A percentile compares a stretch with the other conserved stretches of the same genome.
Conservation (phyloP, 2,329 filamentous ascomycete species). For the Teratosphaeria zuluensis region DNA sequence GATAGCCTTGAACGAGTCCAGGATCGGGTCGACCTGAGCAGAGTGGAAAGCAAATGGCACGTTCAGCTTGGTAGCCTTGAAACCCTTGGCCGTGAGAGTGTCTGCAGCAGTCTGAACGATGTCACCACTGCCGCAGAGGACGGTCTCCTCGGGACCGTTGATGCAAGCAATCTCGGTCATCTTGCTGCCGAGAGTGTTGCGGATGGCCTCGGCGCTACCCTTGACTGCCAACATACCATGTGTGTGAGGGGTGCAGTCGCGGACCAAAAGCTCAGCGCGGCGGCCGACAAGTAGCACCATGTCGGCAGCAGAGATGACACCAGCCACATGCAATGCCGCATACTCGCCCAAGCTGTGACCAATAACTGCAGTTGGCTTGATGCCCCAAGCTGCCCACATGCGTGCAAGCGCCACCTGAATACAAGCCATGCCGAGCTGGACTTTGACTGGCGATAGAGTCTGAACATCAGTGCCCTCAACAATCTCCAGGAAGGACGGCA, state of each 20-base stretch:
- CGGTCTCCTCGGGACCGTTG: conserved; percentile 66
- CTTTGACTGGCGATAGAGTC: conserved; percentile 42
- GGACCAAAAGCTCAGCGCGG: conserved; percentile 55
- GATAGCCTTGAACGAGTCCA: conserved; percentile 49
- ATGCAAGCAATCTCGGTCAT: conserved; percentile 57
- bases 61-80: conserved; percentile 54
- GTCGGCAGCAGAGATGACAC: conserved; percentile 60
- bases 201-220: conserved; percentile 42
- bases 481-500: conserved; percentile 42
- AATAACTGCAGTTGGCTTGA: conserved; percentile 45
- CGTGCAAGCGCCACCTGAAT: conserved; percentile 44
- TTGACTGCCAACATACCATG: conserved; percentile 58
- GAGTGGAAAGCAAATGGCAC: conserved; percentile 61
- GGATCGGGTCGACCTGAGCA: conserved; percentile 53
- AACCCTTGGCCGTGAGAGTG: conserved; percentile 41
- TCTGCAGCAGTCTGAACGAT: conserved; percentile 48
- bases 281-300: conserved; percentile 62
- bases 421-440: conserved; percentile 44
- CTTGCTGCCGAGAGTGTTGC: conserved; percentile 41
- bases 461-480: conserved; percentile 40
- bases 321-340: conserved; percentile 60
- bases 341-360: conserved; percentile 62
- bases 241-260: conserved; percentile 55
- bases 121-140: conserved; percentile 55
- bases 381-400: conserved; percentile 45